These are phyloP conservation scores for Calocera viscosa DNA, from an alignment of 768 basidiomycete genomes.

Conservation along the genomic window DNA sequence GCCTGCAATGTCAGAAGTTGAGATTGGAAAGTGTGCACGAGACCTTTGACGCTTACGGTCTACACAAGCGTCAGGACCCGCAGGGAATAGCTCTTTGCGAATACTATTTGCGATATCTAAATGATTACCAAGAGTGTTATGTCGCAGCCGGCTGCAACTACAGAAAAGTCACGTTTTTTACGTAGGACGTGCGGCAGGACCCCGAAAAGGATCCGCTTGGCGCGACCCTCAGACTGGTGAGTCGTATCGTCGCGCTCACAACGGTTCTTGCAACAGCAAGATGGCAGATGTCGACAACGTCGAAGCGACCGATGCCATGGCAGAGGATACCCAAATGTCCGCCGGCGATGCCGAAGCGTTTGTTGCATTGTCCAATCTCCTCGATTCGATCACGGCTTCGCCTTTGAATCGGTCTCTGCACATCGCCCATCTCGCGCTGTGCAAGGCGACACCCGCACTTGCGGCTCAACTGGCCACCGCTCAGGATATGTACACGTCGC, in stretches of 20 bases:
- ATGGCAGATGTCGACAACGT: not conserved
- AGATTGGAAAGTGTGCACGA: too few relatives aligned
- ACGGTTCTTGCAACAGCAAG: not conserved
- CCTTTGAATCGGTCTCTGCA: conserved; percentile 1
- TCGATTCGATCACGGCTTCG: not conserved
- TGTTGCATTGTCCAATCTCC: not conserved
- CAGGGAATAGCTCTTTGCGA: too few relatives aligned
- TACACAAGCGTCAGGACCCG: too few relatives aligned
- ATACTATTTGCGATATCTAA: too few relatives aligned
- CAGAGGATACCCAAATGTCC: not conserved
- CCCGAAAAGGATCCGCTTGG: conserved; percentile 1
- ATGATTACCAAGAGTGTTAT: too few relatives aligned
- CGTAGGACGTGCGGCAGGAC: too few relatives aligned
- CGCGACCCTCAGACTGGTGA: not conserved
- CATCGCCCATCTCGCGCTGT: not conserved
- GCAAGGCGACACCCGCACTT: not conserved
- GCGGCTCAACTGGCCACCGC: not conserved
- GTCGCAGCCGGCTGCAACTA: too few relatives aligned
- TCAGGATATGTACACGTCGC: not conserved
- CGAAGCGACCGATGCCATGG: not conserved
- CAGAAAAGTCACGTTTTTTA: too few relatives aligned
- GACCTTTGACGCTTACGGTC: too few relatives aligned
- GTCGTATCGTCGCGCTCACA: not conserved
- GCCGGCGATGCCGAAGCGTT: not conserved
- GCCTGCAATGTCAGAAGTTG: too few relatives aligned